phyloP scores from a whole-genome alignment of 2,329 filamentous ascomycete species.

The Cladosporium sp. region DNA sequence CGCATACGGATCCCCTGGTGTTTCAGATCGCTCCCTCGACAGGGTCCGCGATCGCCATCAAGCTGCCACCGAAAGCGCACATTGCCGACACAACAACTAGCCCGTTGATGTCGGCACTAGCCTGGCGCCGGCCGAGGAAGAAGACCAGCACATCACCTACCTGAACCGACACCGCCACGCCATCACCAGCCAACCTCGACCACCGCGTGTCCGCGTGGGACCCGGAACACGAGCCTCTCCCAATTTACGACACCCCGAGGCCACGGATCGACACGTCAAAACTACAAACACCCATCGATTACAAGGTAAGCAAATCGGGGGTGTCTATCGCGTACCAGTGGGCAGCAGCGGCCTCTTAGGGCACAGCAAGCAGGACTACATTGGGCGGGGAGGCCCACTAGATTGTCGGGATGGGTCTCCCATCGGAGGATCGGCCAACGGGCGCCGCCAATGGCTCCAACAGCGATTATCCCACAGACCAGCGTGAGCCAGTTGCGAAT shows the following conservation, averaged over 20 bases:
- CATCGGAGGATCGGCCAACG: constrained; percentile 23
- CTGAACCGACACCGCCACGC: constrained; percentile 1
- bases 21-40: constrained; percentile 6
- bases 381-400: constrained; percentile 12
- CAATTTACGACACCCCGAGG: background rate
- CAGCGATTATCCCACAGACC: constrained; percentile 12
- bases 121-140: constrained; percentile 9
- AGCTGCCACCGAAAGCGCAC: constrained; percentile 1
- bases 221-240: background rate
- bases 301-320: background rate
- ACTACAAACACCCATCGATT: background rate
- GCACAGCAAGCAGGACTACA: background rate
- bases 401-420: constrained; percentile 25
- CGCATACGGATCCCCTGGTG: constrained; percentile 8
- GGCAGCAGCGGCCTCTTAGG: background rate
- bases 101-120: constrained; percentile 9
- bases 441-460: constrained; percentile 21
- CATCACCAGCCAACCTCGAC: background rate
- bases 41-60: constrained; percentile 10
- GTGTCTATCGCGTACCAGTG: background rate
- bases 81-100: background rate
- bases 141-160: constrained; percentile 8
- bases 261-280: background rate
- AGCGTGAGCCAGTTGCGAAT: background rate
- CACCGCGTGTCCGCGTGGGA: background rate